These are phyloP conservation scores for Collybiopsis confluens DNA, from an alignment of 768 basidiomycete species.

Conservation along the genomic window DNA sequence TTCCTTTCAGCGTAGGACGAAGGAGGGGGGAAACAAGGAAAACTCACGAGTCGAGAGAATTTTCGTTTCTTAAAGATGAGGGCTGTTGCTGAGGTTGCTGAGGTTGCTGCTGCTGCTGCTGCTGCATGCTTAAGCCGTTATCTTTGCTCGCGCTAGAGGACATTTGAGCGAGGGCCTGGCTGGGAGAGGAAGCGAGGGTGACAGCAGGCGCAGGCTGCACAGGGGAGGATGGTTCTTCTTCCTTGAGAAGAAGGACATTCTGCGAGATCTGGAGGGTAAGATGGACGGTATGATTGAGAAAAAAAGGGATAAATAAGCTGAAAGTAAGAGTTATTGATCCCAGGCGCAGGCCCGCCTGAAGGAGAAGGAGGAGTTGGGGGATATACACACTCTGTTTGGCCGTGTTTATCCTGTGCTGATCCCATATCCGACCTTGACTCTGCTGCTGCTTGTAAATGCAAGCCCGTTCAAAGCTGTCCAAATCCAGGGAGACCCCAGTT, in stretches of 20 bases:
- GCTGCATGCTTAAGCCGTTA: slow-evolving; percentile 15
- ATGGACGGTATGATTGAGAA: slow-evolving; percentile 64
- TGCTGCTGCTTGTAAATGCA: background rate
- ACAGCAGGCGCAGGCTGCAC: slow-evolving; percentile 43
- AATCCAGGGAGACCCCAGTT: background rate
- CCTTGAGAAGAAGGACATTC: slow-evolving; percentile 94
- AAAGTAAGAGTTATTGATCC: background rate
- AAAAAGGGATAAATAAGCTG: slow-evolving; percentile 7
- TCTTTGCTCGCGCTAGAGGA: slow-evolving; percentile 26
- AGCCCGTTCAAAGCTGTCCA: background rate
- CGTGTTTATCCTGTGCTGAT: background rate
- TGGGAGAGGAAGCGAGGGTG: slow-evolving; percentile 58
- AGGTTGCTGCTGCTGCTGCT: slow-evolving; percentile 22
- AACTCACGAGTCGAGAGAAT: slow-evolving; percentile 32
- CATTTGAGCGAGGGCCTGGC: slow-evolving; percentile 64
- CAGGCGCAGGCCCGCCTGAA: slow-evolving; percentile 8
- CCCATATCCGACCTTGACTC: background rate
- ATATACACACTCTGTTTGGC: too few relatives aligned
- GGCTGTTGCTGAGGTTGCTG: slow-evolving; percentile 6
- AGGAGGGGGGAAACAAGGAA: background rate
- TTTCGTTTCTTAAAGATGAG: slow-evolving; percentile 14
- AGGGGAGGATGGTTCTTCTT: slow-evolving; percentile 66
- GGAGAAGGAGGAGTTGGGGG: background rate
- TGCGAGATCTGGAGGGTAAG: slow-evolving; percentile 54
- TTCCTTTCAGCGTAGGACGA: too few relatives aligned